phyloP scores from a whole-genome alignment of 176 grass and related monocot species.

The Themeda triandra region DNA sequence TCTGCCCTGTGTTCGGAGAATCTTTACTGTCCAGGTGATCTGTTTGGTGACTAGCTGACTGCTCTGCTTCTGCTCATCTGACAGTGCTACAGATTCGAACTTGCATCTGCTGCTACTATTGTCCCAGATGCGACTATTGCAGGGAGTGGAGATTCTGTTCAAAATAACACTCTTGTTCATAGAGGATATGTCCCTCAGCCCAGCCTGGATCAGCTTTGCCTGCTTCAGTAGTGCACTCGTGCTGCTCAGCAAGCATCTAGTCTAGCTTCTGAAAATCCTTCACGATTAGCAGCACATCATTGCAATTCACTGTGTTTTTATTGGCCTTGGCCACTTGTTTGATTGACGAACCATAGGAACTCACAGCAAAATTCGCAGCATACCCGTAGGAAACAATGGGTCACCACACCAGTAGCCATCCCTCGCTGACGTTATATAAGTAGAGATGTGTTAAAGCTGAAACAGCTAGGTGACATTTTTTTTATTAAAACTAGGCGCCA shows the following conservation, averaged over 20 bases:
- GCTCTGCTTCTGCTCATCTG: slow-evolving; percentile 2
- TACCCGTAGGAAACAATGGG: too few relatives aligned
- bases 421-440: background rate
- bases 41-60: background rate
- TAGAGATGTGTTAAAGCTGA: too few relatives aligned
- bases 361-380: too few relatives aligned
- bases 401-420: too few relatives aligned
- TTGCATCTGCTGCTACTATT: background rate
- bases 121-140: background rate
- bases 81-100: background rate
- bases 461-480: too few relatives aligned
- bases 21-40: slow-evolving; percentile 22
- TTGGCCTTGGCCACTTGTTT: background rate
- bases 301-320: background rate
- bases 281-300: background rate
- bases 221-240: background rate
- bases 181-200: too few relatives aligned
- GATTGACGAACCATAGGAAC: background rate
- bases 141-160: background rate
- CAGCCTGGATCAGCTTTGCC: background rate
- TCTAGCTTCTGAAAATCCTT: background rate
- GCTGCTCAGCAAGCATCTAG: background rate
- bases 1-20: slow-evolving; percentile 10
- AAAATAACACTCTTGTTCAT: background rate
- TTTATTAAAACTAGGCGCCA: too few relatives aligned